Percentiles rank a stretch among this genome's conserved stretches.
These are phyloP conservation scores for Zygosaccharomyces sapae DNA, from an alignment of 1,139 yeast genomes.

Conservation along the genomic window DNA sequence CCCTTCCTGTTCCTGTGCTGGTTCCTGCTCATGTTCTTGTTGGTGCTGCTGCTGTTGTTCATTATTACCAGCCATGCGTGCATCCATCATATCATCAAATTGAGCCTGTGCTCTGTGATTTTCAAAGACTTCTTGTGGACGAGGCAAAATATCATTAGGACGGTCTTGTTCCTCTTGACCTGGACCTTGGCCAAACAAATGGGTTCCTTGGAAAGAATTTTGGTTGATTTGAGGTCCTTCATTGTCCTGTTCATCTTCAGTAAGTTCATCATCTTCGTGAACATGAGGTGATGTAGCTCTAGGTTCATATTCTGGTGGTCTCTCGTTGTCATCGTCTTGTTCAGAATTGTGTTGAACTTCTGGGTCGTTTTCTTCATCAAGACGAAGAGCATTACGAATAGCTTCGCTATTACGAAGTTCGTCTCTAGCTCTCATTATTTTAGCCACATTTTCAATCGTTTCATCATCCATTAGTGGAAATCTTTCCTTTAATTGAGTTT, in stretches of 20 bases:
- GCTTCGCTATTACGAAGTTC: slow-evolving; percentile 13
- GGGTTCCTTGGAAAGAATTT: slow-evolving; percentile 1
- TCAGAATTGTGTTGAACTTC: slow-evolving; percentile 21
- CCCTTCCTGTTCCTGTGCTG: slow-evolving; percentile 8
- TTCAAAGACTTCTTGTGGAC: slow-evolving; percentile 15
- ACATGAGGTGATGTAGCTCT: slow-evolving; percentile 13
- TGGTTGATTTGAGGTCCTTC: neutral
- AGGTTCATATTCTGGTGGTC: slow-evolving; percentile 13
- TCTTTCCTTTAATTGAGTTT: slow-evolving; percentile 25
- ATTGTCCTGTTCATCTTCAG: slow-evolving; percentile 7
- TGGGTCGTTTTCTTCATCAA: slow-evolving; percentile 14
- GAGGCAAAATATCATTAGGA: slow-evolving; percentile 9
- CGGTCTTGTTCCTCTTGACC: slow-evolving; percentile 11
- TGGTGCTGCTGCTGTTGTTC: slow-evolving; percentile 5
- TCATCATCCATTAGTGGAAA: slow-evolving; percentile 34
- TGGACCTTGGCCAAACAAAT: slow-evolving; percentile 2
- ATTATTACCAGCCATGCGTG: slow-evolving; percentile 12
- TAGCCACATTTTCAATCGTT: slow-evolving; percentile 29
- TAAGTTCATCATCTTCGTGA: slow-evolving; percentile 8
- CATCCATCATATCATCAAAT: slow-evolving; percentile 23
- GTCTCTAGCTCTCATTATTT: slow-evolving; percentile 28
- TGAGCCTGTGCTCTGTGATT: slow-evolving; percentile 22
- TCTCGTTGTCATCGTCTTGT: slow-evolving; percentile 7
- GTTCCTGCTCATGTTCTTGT: neutral
- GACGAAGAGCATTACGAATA: slow-evolving; percentile 5